These are phyloP conservation scores for Arthrocladium fulminans DNA, from an alignment of 2,329 filamentous ascomycete genomes.

Conservation along the genomic window DNA sequence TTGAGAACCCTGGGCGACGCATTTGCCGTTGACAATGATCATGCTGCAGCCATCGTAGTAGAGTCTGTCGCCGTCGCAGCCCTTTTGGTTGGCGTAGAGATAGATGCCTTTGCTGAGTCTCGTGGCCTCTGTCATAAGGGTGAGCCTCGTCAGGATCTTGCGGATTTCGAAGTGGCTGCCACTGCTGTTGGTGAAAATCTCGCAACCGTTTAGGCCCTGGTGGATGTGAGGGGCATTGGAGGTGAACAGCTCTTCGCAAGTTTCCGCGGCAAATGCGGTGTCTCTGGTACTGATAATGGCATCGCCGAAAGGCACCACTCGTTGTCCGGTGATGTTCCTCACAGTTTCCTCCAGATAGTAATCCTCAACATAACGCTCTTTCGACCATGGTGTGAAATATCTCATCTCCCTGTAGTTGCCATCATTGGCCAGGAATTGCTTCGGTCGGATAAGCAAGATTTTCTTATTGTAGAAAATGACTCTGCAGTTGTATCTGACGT, in stretches of 20 bases:
- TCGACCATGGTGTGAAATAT: constrained; percentile 57
- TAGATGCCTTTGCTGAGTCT: constrained; percentile 34
- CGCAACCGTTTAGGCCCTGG: constrained; percentile 60
- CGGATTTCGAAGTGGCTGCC: constrained; percentile 60
- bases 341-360: constrained; percentile 56
- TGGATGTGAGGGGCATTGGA: constrained; percentile 43
- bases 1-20: constrained; percentile 25
- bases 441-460: constrained; percentile 63
- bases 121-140: constrained; percentile 59
- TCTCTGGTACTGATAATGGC: constrained; percentile 54
- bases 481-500: constrained; percentile 57
- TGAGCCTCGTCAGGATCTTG: constrained; percentile 56
- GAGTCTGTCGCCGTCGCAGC: constrained; percentile 54
- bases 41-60: constrained; percentile 27
- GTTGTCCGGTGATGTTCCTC: constrained; percentile 46
- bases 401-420: constrained; percentile 57
- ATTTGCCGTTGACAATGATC: constrained; percentile 23
- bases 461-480: constrained; percentile 57
- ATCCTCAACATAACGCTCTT: constrained; percentile 49
- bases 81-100: constrained; percentile 55
- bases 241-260: constrained; percentile 61
- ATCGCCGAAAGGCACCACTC: constrained; percentile 59
- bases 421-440: constrained; percentile 62
- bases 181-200: constrained; percentile 62
- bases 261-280: constrained; percentile 52